These are phyloP conservation scores for Bipolaris oryzae DNA, from an alignment of 2,329 filamentous ascomycete genomes.

Conservation along the genomic window DNA sequence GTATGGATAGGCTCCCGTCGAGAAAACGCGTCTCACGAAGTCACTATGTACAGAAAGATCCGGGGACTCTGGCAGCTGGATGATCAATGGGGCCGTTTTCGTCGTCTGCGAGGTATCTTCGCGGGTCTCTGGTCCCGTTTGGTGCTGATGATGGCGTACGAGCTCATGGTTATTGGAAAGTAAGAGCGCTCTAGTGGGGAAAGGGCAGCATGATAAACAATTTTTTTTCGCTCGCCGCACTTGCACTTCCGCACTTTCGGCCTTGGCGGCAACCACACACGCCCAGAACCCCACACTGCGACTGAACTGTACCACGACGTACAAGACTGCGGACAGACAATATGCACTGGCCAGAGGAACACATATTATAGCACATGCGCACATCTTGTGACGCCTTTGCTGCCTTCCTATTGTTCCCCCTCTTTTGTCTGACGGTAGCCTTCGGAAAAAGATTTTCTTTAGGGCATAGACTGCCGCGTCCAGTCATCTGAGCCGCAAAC, in stretches of 20 bases:
- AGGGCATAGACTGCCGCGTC: neutral
- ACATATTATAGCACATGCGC: neutral
- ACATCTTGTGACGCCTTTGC: too few species aligned
- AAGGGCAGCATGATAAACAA: slow-evolving; percentile 27
- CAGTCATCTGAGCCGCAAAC: neutral
- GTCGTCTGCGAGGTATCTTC: slow-evolving; percentile 14
- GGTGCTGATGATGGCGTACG: slow-evolving; percentile 21
- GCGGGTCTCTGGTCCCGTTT: slow-evolving; percentile 19
- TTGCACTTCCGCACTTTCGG: slow-evolving; percentile 10
- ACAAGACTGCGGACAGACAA: neutral
- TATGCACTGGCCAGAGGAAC: neutral
- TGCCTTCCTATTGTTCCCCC: too few species aligned
- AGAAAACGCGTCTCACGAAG: slow-evolving; percentile 21
- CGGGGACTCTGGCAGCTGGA: slow-evolving; percentile 4
- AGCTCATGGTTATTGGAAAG: slow-evolving; percentile 39
- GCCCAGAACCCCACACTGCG: slow-evolving; percentile 13
- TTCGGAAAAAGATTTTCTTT: neutral
- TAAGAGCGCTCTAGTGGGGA: slow-evolving; percentile 29
- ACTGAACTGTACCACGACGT: neutral
- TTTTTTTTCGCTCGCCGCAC: slow-evolving; percentile 26
- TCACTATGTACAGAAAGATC: slow-evolving; percentile 13
- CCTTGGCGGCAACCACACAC: slow-evolving; percentile 17
- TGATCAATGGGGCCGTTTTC: slow-evolving; percentile 8
- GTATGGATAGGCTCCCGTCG: neutral
- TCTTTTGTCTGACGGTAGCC: too few species aligned